Base-by-base conservation (phyloP, 805 yeast species). In the Starmera caribaea region DNA sequence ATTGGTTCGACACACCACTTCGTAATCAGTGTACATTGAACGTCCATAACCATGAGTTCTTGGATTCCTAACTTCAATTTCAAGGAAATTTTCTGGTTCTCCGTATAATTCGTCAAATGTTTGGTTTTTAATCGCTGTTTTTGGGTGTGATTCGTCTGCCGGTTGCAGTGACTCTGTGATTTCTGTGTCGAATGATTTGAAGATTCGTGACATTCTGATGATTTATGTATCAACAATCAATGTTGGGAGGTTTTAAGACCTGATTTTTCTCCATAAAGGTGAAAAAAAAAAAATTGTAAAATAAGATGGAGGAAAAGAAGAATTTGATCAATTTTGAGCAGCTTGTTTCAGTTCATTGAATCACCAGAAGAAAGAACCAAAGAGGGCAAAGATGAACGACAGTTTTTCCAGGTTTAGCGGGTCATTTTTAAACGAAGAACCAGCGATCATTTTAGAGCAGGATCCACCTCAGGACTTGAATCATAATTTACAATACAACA, bases 71-170 rank as follows among this genome's bases (percentile, higher is more conserved):
- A 88, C 95, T 59, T 89, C 97, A 30, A 92, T 79, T 61, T 90
- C 98, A 32, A 90, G 70, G 54, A 88, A 86, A 62, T 87, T 86
- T 59, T 92, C 97, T 0, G 97, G 97, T 51, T 84, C 95, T 0
- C 94, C 96, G 55, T 92, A 92, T 34, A 84, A 71, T 51, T 87
- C 95, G 46, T 76, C 83, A 57, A 79, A 80, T 4, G 86, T 71
- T 58, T 82, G 90, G 43, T 68, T 71, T 48, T 65, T 72, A 46
- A 61, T 56, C 43, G 65, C 59, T 61, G 17, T 53, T 29, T 8
- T 35, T 37, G 32, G 12, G 31, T 31, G 3, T 21, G 5, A 33
- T 14, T 21, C 34, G 16, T 39, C 35, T 26, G 8, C 17, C 6
- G 36, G 8, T 14, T 11, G 36, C 13, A 54, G 40, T 0, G 55